A percentile compares a stretch with the other conserved stretches of the same genome.
phyloP scores from a whole-genome alignment of 441 rosid genomes.

The Populus hybrid region DNA sequence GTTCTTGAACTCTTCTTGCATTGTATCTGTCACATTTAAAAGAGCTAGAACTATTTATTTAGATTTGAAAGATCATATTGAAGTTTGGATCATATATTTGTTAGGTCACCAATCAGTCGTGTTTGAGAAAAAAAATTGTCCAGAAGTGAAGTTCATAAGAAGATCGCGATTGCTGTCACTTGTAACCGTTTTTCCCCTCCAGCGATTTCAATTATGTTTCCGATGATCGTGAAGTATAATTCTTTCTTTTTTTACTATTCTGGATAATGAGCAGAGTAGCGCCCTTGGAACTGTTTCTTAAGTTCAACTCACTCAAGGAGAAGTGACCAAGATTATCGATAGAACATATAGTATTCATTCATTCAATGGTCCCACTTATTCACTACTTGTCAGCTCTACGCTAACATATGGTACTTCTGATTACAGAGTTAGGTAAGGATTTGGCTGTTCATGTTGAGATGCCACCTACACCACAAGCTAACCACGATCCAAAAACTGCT shows the following conservation, averaged over 20 bases:
- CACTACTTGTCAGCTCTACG: too few species aligned
- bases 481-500: background rate
- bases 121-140: background rate
- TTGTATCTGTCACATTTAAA: background rate
- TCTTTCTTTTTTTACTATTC: background rate
- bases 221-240: background rate
- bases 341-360: background rate
- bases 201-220: too few species aligned
- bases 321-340: background rate
- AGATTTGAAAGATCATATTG: background rate
- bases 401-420: background rate
- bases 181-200: too few species aligned
- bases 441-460: slow-evolving; percentile 1
- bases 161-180: too few species aligned
- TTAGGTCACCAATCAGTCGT: background rate
- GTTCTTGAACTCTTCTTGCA: background rate
- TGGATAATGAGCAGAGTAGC: background rate
- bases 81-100: background rate
- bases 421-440: slow-evolving; percentile 9
- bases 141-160: background rate
- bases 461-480: slow-evolving; percentile 7
- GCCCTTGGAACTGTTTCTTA: background rate
- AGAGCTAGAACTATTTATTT: background rate
- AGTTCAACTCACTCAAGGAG: background rate
- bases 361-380: background rate